Conservation (phyloP, 331 rosid species). For the Prunus yedoensis region DNA sequence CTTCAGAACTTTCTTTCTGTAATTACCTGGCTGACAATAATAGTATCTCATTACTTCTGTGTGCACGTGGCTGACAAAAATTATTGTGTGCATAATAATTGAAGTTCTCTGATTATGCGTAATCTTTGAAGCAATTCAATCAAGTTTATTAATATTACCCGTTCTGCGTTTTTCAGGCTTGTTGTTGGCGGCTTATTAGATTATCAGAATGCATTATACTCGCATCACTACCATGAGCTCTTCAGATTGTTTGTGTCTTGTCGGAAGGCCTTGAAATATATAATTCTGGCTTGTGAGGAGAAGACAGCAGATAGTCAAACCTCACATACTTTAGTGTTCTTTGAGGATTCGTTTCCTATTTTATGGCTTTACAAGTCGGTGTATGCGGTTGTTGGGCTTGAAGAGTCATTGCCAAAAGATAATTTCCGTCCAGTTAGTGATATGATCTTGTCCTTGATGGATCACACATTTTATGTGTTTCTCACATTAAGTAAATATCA, state of each 20-base stretch:
- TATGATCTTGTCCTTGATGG: slow-evolving; percentile 63
- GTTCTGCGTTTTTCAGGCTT: slow-evolving; percentile 59
- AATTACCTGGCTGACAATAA: background rate
- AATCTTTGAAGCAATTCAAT: slow-evolving; percentile 18
- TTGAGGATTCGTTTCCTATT: slow-evolving; percentile 49
- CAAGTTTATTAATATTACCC: slow-evolving; percentile 13
- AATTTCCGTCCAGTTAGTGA: slow-evolving; percentile 34
- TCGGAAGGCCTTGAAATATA: slow-evolving; percentile 68
- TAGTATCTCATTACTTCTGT: background rate
- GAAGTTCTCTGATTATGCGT: slow-evolving; percentile 21
- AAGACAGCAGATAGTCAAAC: slow-evolving; percentile 33
- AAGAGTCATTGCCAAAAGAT: slow-evolving; percentile 44
- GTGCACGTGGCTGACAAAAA: background rate
- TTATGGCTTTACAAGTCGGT: slow-evolving; percentile 77
- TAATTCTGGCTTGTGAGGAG: slow-evolving; percentile 47
- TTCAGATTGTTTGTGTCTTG: slow-evolving; percentile 74
- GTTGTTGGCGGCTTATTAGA: slow-evolving; percentile 54
- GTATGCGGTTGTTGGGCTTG: slow-evolving; percentile 48
- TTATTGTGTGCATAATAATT: background rate
- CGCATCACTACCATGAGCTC: slow-evolving; percentile 41
- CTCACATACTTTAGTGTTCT: slow-evolving; percentile 35
- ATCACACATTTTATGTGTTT: slow-evolving; percentile 66
- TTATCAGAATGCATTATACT: slow-evolving; percentile 28
- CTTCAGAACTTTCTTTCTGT: background rate
- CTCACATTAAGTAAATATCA: slow-evolving; percentile 61